Base-by-base conservation (phyloP, 345 rosid genomes). In the Erucastrum elatum region DNA sequence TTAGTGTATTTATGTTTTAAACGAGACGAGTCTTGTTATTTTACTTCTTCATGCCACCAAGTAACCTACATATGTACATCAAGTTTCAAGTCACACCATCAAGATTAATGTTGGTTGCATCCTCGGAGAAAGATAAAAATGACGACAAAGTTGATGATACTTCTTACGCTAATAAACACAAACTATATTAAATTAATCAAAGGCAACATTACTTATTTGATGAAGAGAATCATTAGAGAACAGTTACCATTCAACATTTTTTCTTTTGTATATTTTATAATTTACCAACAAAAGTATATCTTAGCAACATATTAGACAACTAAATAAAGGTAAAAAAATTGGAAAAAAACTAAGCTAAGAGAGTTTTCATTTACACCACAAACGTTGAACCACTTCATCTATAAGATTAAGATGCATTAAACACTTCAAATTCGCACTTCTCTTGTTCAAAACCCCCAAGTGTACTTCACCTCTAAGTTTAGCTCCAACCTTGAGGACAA, bases 401-500 rank as follows among this genome's bases (percentile, higher is more conserved):
- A 0, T 62, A 0, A 76, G 12, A 66, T 66, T n/a, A 71, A 81
- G 75, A 72, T 72, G 44, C 69, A 81, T 71, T 21, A 77, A 66
- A 68, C 84, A 81, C 17, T 77, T 81, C 26, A 81, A 53, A 26
- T 15, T 3, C 16, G 72, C 66, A 10, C 33, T 81, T 66, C 46
- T 77, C 70, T 72, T 76, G 70, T 66, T 77, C 69, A 76, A 9
- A 59, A 33, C 71, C 73, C 10, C 53, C 66, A 81, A 66, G 39
- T 76, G 77, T 8, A 81, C 81, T 71, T 76, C 30, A 44, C 78
- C 84, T 76, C 70, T 81, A 1, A 81, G 37, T 62, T 76, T 76
- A 71, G 49, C 78, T 46, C 30, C 41, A 13, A 53, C 33, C 67
- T 53, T 62, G 59, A 81, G 62, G 39, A 81, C 53, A 34, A 76